Evolutionary conservation across 2,329 filamentous ascomycete species (phyloP).

Genomic region (Nannizzia gypsea): DNA sequence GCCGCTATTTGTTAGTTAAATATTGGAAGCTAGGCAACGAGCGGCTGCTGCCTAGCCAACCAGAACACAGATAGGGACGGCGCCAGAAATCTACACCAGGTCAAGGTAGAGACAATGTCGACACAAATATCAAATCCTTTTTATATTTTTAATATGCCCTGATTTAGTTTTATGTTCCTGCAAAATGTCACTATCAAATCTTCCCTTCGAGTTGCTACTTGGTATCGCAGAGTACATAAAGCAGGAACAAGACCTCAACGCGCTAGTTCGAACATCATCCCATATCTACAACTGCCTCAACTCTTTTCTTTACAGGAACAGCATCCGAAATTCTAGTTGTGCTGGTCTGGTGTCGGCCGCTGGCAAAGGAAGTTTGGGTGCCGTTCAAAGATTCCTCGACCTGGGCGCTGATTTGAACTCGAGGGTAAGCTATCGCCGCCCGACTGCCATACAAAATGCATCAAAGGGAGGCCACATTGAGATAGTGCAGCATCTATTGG

Average conservation of each 20-base stretch:
- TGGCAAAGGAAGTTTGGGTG: neutral
- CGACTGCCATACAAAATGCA: neutral
- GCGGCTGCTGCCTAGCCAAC: no score
- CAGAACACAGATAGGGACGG: no score
- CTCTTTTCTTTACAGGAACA: slow-evolving; percentile 11
- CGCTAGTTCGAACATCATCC: slow-evolving; percentile 7
- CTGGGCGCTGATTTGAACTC: neutral
- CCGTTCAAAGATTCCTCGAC: neutral
- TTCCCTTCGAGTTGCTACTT: neutral
- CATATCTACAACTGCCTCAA: slow-evolving; percentile 11
- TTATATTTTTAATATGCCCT: no score
- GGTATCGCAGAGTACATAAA: neutral
- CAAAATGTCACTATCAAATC: neutral
- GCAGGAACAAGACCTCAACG: slow-evolving; percentile 8
- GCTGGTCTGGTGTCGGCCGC: neutral
- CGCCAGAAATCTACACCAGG: no score
- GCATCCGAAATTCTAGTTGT: neutral
- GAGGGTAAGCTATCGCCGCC: neutral
- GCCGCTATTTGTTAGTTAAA: no score
- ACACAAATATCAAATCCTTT: no score
- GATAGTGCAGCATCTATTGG: neutral
- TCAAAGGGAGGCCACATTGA: neutral
- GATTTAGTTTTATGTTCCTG: neutral
- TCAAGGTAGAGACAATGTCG: no score
- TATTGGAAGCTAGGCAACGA: no score